These are phyloP conservation scores for Rusavskia elegans DNA, from an alignment of 495 filamentous ascomycete genomes.

Conservation along the genomic window DNA sequence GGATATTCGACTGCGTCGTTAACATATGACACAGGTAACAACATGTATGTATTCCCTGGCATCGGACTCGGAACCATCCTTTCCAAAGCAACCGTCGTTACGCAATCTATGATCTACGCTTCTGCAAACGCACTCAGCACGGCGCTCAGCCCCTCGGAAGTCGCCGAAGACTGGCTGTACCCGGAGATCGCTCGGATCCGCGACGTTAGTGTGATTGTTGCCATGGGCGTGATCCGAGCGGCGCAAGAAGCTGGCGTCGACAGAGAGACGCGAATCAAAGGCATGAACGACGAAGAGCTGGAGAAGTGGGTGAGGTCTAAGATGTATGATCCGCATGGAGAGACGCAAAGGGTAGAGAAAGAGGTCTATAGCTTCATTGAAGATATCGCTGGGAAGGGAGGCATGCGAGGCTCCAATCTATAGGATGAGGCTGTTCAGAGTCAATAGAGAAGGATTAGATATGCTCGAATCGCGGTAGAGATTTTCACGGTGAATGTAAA, in stretches of 20 bases:
- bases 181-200: constrained; percentile 86
- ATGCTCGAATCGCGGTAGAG: no score
- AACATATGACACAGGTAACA: constrained; percentile 33
- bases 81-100: constrained; percentile 72
- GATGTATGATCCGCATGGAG: constrained; percentile 65
- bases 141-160: constrained; percentile 64
- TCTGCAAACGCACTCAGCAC: constrained; percentile 63
- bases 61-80: constrained; percentile 92
- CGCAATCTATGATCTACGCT: constrained; percentile 88
- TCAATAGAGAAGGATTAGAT: no score
- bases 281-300: constrained; percentile 59
- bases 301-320: constrained; percentile 63
- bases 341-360: constrained; percentile 41
- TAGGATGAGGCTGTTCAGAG: background rate
- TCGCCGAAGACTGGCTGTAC: constrained; percentile 72
- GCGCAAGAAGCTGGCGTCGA: constrained; percentile 72
- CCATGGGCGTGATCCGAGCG: constrained; percentile 83
- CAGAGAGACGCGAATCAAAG: constrained; percentile 53
- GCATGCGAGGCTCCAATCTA: background rate
- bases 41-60: constrained; percentile 95
- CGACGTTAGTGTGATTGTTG: constrained; percentile 74
- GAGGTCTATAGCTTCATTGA: constrained; percentile 24
- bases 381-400: background rate
- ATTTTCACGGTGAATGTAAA: no score
- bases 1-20: background rate